A percentile compares a stretch with the other conserved stretches of the same genome.
These are phyloP conservation scores for Juncus effusus DNA, from an alignment of 176 grass and related monocot species.

Conservation along the genomic window DNA sequence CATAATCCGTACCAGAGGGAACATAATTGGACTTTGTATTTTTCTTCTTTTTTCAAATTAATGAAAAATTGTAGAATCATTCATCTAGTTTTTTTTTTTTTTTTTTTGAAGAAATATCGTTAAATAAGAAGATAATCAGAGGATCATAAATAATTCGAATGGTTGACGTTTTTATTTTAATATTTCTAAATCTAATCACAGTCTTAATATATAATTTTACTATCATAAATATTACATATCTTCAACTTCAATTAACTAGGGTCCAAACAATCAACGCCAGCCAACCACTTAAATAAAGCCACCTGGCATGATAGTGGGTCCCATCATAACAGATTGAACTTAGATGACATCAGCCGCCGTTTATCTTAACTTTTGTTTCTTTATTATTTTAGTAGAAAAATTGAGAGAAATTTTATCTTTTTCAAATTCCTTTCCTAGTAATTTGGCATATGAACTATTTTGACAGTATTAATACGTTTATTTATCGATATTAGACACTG, in stretches of 20 bases:
- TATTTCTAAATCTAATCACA: too few relatives aligned
- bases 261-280: too few relatives aligned
- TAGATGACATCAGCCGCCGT: slow-evolving; percentile 27
- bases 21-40: not conserved
- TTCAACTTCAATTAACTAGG: too few relatives aligned
- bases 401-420: not conserved
- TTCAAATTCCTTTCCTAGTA: too few relatives aligned
- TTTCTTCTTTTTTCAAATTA: not conserved
- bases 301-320: not conserved
- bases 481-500: too few relatives aligned
- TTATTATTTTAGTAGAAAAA: not conserved
- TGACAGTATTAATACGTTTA: too few relatives aligned
- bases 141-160: not conserved
- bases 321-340: slow-evolving; percentile 18
- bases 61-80: not conserved
- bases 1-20: not conserved
- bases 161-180: too few relatives aligned
- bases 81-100: not conserved
- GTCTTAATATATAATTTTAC: too few relatives aligned
- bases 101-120: not conserved
- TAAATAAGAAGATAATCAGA: not conserved
- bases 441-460: too few relatives aligned
- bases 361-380: slow-evolving; percentile 2
- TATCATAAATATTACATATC: too few relatives aligned
- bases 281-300: not conserved